A percentile compares a stretch with the other conserved stretches of the same genome.
These are phyloP conservation scores for Huntiella omanensis DNA, from an alignment of 2,329 filamentous ascomycete genomes.

Conservation along the genomic window DNA sequence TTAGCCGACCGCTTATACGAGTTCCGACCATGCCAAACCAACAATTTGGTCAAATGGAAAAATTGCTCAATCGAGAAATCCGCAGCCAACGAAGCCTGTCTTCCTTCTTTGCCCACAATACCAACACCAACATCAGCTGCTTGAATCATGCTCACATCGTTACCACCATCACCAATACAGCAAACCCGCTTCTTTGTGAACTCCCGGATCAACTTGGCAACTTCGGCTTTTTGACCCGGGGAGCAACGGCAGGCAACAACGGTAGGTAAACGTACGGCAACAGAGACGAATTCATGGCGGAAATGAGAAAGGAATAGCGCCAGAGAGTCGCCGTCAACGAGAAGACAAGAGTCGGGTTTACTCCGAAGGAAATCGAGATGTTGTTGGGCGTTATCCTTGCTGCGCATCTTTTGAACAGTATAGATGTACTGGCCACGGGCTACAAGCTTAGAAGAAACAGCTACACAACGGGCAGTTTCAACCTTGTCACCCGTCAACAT, in stretches of 20 bases:
- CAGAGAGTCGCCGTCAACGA: slow-evolving; percentile 89
- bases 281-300: slow-evolving; percentile 65
- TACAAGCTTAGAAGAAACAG: slow-evolving; percentile 85
- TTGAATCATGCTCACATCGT: slow-evolving; percentile 98
- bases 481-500: slow-evolving; percentile 99
- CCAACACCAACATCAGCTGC: slow-evolving; percentile 94
- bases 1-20: slow-evolving; percentile 93
- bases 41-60: slow-evolving; percentile 78
- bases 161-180: slow-evolving; percentile 94
- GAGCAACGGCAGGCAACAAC: slow-evolving; percentile 95
- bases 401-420: slow-evolving; percentile 69
- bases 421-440: slow-evolving; percentile 89
- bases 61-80: slow-evolving; percentile 97
- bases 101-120: slow-evolving; percentile 93
- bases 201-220: slow-evolving; percentile 75
- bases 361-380: slow-evolving; percentile 74
- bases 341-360: slow-evolving; percentile 70
- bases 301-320: slow-evolving; percentile 68
- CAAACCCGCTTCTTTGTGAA: slow-evolving; percentile 90
- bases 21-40: slow-evolving; percentile 98
- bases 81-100: slow-evolving; percentile 82
- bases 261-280: slow-evolving; percentile 72
- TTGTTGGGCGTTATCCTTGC: slow-evolving; percentile 70
- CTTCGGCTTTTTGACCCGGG: slow-evolving; percentile 88
- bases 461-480: slow-evolving; percentile 90